phyloP scores from a whole-genome alignment of 2,329 filamentous ascomycete species.

The Cytospora leucostoma region DNA sequence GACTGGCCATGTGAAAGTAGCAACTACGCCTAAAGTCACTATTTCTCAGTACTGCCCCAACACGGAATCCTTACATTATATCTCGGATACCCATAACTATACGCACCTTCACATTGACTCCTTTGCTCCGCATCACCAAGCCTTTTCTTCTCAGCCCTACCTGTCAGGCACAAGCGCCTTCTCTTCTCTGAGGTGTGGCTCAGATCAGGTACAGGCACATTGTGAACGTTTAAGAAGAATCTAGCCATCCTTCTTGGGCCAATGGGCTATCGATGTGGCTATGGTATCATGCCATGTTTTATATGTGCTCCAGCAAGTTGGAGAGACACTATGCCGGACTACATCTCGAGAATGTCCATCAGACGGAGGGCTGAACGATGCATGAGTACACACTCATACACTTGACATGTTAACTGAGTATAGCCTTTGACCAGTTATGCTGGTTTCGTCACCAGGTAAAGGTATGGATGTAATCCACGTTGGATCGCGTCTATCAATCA shows the following conservation, averaged over 20 bases:
- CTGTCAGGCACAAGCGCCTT: neutral
- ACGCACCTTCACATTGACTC: neutral
- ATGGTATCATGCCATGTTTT: constrained; percentile 1
- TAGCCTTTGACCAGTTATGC: too few species aligned
- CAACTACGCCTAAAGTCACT: neutral
- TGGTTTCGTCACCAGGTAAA: neutral
- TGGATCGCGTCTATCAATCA: constrained; percentile 5
- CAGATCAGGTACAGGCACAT: neutral
- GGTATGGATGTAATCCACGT: neutral
- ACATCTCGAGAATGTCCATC: constrained; percentile 7
- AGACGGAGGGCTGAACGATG: constrained; percentile 2
- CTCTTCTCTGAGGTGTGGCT: neutral
- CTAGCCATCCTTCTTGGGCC: neutral
- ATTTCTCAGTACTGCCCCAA: neutral
- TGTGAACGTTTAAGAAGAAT: neutral
- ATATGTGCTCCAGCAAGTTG: neutral
- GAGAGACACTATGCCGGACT: constrained; percentile 9
- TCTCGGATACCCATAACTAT: too few species aligned
- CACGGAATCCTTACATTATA: too few species aligned
- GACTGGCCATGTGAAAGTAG: neutral
- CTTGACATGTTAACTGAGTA: neutral
- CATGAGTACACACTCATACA: constrained; percentile 8
- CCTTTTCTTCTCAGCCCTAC: neutral
- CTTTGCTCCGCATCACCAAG: neutral
- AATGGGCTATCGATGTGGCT: neutral